phyloP scores from a whole-genome alignment of 2,329 filamentous ascomycete species.

The Fusarium mexicanum region DNA sequence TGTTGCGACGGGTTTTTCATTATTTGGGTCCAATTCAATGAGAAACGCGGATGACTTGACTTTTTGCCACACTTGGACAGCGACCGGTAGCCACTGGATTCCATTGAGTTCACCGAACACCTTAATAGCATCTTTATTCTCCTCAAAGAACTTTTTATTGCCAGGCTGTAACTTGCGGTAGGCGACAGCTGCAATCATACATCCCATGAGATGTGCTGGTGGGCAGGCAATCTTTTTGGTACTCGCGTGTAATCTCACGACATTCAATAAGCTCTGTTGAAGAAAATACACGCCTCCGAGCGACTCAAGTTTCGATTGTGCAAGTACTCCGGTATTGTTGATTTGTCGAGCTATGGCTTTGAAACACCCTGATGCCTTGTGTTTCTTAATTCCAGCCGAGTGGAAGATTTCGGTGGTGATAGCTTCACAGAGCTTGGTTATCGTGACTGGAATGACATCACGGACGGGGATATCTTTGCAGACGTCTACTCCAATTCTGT shows the following conservation, averaged over 20 bases:
- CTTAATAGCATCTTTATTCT: accelerated
- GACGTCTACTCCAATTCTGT: not conserved
- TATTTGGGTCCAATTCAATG: too few relatives aligned
- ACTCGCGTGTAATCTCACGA: accelerated
- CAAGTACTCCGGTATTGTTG: accelerated
- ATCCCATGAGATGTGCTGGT: not conserved
- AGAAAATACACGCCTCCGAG: accelerated
- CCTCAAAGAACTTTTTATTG: accelerated
- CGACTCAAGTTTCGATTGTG: not conserved
- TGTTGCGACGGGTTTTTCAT: too few relatives aligned
- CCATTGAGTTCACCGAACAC: not conserved
- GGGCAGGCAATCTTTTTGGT: accelerated
- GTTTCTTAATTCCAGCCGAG: accelerated
- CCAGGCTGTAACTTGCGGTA: accelerated
- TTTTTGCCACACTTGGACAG: not conserved
- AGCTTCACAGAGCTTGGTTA: too few relatives aligned
- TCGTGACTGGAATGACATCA: accelerated
- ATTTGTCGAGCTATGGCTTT: accelerated
- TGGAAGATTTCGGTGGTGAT: accelerated
- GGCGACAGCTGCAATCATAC: accelerated
- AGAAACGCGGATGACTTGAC: too few relatives aligned
- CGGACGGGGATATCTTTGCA: accelerated
- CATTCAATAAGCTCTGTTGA: accelerated
- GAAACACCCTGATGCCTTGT: accelerated
- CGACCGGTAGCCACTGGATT: not conserved